Conservation (phyloP, 768 basidiomycete species). For the Xanthoconium stramineum region DNA sequence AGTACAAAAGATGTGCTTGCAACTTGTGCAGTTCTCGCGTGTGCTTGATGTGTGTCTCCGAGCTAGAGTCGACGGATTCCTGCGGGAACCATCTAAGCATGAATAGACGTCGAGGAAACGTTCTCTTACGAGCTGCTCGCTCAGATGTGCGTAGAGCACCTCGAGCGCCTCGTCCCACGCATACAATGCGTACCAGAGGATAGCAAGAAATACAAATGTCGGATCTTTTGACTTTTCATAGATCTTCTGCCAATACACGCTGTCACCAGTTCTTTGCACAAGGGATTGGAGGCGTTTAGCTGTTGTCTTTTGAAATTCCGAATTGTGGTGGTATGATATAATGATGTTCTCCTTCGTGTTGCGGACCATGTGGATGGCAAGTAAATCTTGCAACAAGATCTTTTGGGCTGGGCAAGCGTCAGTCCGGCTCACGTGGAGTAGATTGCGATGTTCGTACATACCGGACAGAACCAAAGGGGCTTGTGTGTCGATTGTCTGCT, state of each 20-base stretch:
- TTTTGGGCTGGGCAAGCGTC: constrained; percentile 11
- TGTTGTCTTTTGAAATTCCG: constrained; percentile 24
- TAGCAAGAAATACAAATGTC: constrained; percentile 34
- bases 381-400: constrained; percentile 33
- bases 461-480: constrained; percentile 28
- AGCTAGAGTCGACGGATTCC: constrained; percentile 43
- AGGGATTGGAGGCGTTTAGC: constrained; percentile 28
- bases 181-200: constrained; percentile 59
- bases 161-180: constrained; percentile 62
- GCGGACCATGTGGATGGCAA: constrained; percentile 40
- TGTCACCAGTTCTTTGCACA: constrained; percentile 32
- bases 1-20: constrained; percentile 56
- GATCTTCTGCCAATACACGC: constrained; percentile 37
- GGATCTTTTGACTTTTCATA: constrained; percentile 31
- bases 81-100: constrained; percentile 16
- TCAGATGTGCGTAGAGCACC: constrained; percentile 48
- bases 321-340: constrained; percentile 36
- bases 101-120: neutral
- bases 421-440: neutral
- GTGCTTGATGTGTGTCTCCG: constrained; percentile 36
- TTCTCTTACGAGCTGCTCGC: constrained; percentile 37
- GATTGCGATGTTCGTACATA: neutral
- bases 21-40: constrained; percentile 56
- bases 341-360: constrained; percentile 23
- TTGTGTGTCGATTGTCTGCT: constrained; percentile 34